phyloP scores from a whole-genome alignment of 1,139 yeast genomes.

The Protomyces arabidopsidicola region DNA sequence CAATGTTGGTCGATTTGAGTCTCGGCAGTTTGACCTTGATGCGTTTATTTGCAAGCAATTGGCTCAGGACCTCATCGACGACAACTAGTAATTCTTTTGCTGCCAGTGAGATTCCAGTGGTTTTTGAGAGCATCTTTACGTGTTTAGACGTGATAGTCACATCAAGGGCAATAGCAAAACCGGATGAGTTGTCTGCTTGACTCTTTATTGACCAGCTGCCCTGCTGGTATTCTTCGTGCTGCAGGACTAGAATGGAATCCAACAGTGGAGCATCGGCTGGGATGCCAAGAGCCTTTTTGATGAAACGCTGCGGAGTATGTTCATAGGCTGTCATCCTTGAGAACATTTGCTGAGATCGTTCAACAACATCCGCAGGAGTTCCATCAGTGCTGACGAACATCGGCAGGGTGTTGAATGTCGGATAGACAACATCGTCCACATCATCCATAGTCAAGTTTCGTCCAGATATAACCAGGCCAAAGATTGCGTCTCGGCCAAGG shows the following conservation, averaged over 20 bases:
- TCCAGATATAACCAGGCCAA: constrained; percentile 33
- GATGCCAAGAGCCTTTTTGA: constrained; percentile 32
- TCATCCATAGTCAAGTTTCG: constrained; percentile 28
- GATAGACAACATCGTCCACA: constrained; percentile 31
- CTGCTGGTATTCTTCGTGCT: constrained; percentile 7
- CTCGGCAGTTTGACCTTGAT: not conserved
- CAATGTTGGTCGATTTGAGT: not conserved
- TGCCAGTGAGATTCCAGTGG: not conserved
- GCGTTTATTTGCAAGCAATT: not conserved
- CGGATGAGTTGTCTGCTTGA: not conserved
- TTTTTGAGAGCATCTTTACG: not conserved
- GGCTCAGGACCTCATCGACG: not conserved
- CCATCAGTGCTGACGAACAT: constrained; percentile 20
- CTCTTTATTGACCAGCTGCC: not conserved
- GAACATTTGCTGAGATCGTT: constrained; percentile 25
- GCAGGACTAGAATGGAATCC: constrained; percentile 32
- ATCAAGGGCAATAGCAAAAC: constrained; percentile 18
- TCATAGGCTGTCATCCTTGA: constrained; percentile 27
- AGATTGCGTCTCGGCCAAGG: constrained; percentile 26
- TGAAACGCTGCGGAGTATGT: constrained; percentile 32
- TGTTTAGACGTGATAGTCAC: not conserved
- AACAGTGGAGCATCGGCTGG: constrained; percentile 22
- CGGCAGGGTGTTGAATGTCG: constrained; percentile 34
- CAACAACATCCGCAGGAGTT: constrained; percentile 14
- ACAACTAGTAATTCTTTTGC: not conserved